A percentile compares a stretch with the other conserved stretches of the same genome.
phyloP scores from a whole-genome alignment of 164 flowering plant species.

The Berberis vulgaris region DNA sequence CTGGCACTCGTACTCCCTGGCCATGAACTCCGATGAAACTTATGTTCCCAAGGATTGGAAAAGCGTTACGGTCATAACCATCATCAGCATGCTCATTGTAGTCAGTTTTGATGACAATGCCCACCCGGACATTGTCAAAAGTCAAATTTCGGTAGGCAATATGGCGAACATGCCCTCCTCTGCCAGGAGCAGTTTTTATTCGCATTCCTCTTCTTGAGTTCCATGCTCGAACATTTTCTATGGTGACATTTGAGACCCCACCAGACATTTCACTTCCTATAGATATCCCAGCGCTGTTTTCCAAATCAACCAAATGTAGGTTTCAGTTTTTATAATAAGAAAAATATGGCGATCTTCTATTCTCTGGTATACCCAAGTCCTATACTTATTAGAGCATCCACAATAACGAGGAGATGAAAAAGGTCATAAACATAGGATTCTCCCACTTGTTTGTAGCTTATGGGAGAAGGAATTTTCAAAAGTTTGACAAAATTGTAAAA shows the following conservation, averaged over 20 bases:
- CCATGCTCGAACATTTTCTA: slow-evolving; percentile 78
- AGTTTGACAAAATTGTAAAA: too few relatives aligned
- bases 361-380: too few relatives aligned
- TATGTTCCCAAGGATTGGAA: slow-evolving; percentile 55
- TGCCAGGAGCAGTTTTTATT: slow-evolving; percentile 86
- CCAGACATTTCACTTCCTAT: slow-evolving; percentile 99
- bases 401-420: too few relatives aligned
- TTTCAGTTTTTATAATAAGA: neutral
- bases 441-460: too few relatives aligned
- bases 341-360: neutral
- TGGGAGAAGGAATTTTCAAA: too few relatives aligned
- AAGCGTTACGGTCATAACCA: slow-evolving; percentile 58
- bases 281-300: slow-evolving; percentile 86
- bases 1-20: slow-evolving; percentile 88
- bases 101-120: slow-evolving; percentile 84
- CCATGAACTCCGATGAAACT: slow-evolving; percentile 71
- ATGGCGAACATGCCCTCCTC: slow-evolving; percentile 81
- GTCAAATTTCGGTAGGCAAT: slow-evolving; percentile 69
- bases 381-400: too few relatives aligned
- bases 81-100: slow-evolving; percentile 93
- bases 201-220: slow-evolving; percentile 77
- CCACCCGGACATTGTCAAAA: slow-evolving; percentile 72
- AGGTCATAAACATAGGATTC: too few relatives aligned
- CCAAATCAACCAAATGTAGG: neutral
- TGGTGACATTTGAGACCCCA: slow-evolving; percentile 77